Evolutionary conservation across 345 rosid species (phyloP).

Genomic region (Arabidopsis suecica): DNA sequence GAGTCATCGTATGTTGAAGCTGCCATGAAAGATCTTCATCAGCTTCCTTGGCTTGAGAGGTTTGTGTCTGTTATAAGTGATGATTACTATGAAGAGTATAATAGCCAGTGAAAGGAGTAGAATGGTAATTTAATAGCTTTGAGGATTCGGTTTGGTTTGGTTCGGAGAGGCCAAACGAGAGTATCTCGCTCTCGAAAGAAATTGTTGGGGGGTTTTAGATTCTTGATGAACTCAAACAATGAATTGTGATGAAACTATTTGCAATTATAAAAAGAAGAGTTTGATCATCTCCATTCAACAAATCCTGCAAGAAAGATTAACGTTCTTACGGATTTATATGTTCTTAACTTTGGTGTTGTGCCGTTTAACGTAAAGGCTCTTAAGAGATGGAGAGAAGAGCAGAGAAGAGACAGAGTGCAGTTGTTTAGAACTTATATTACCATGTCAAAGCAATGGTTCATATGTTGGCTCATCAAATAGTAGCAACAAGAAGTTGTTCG

Average conservation of each 20-base stretch:
- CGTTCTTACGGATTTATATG: background rate
- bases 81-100: slow-evolving; percentile 80
- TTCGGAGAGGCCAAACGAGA: slow-evolving; percentile 33
- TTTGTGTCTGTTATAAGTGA: slow-evolving; percentile 97
- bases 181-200: slow-evolving; percentile 55
- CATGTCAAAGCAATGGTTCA: background rate
- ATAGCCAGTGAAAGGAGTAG: slow-evolving; percentile 56
- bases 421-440: background rate
- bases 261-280: slow-evolving; percentile 15
- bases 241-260: slow-evolving; percentile 28
- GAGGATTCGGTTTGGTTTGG: slow-evolving; percentile 37
- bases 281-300: slow-evolving; percentile 27
- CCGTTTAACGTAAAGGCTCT: background rate
- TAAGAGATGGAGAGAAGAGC: background rate
- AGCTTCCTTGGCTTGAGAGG: slow-evolving; percentile 99
- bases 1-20: slow-evolving; percentile 77
- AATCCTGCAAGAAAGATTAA: slow-evolving; percentile 8
- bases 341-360: background rate
- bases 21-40: slow-evolving; percentile 93
- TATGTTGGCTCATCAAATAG: background rate
- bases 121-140: slow-evolving; percentile 1
- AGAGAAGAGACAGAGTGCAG: background rate
- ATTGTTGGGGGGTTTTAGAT: slow-evolving; percentile 27
- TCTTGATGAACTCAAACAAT: slow-evolving; percentile 30
- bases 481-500: background rate